These are phyloP conservation scores for Blumeria hordei DNA, from an alignment of 2,329 filamentous ascomycete genomes.

Conservation along the genomic window DNA sequence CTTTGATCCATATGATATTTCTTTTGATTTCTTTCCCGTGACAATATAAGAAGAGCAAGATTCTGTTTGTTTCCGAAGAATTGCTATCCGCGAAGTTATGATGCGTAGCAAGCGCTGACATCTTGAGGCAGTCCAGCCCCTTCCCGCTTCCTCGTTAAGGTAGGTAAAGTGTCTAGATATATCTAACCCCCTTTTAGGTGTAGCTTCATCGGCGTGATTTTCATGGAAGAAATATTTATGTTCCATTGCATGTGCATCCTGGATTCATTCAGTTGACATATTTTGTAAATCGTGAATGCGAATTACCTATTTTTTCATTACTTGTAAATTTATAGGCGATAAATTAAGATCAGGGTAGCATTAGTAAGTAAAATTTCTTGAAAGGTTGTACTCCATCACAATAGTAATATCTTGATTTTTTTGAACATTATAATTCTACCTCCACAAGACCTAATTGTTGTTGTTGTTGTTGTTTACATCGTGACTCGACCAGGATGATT, in stretches of 20 bases:
- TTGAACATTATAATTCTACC: no score
- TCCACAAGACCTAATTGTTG: no score
- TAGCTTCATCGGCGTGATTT: no score
- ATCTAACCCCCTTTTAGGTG: background rate
- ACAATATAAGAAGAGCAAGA: conserved; percentile 1
- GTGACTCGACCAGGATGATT: no score
- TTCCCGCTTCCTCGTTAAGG: conserved; percentile 5
- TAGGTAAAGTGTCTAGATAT: background rate
- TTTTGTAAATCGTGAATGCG: no score
- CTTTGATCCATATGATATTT: background rate
- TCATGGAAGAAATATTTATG: conserved; percentile 1
- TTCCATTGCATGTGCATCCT: background rate
- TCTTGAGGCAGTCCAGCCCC: conserved; percentile 19
- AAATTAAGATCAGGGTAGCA: no score
- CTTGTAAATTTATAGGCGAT: no score
- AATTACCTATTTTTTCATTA: no score
- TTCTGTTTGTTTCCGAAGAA: conserved; percentile 16
- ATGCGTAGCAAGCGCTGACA: conserved; percentile 21
- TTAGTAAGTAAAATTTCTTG: no score
- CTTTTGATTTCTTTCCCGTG: background rate
- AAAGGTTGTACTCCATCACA: no score
- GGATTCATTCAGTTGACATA: background rate
- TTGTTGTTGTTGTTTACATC: no score
- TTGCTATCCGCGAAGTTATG: conserved; percentile 19
- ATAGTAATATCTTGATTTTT: no score